Evolutionary conservation across 2,329 filamentous ascomycete genomes (phyloP), one percentile per base, ranked within the genome.

Genomic region (Alternaria tenuissima): DNA sequence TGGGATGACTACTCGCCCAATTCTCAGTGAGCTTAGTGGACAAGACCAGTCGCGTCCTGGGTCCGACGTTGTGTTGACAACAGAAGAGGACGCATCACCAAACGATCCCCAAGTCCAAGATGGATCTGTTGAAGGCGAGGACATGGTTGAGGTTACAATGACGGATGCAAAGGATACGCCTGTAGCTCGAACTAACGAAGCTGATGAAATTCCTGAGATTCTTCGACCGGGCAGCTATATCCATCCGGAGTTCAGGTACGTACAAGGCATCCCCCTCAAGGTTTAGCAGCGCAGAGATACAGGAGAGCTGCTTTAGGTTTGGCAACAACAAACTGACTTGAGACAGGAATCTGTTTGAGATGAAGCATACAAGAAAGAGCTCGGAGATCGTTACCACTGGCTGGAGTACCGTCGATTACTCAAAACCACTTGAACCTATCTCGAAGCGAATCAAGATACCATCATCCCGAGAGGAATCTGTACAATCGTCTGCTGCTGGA

Each of bases 71-170:
- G 86, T 92, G 20, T 82, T 91, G 11, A 87, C 89, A 57, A 89
- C 83, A 16, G 83, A 85, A 22, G 85, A 87, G 61, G 84, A 86
- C 64, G 87, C 86, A 4, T 87, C 91, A 63, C 90, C 88, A 4
- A 88, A 88, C 9, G 91, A 91, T 65, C 84, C 86, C 22, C 91
- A 90, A 72, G 85, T 97, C 47, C 87, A 90, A 59, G 90, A 92
- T 44, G 86, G 88, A 28, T 97, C 94, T 3, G 86, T 96, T 2
- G 90, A 94, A 75, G 91, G 93, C 9, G 94, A 97, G 76, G 94
- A 97, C 62, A 88, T 97, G 71, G 91, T 98, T 6, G 92, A 97
- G 73, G 89, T 99, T 16, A 91, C 91, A 0, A 94, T 97, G 89
- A 89, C 88, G 54, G 90, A 93, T 68, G 81, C 82, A 3, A 74